Percentiles rank a stretch among this genome's conserved stretches.
phyloP scores from a whole-genome alignment of 768 basidiomycete species.

The Thelephora ganbajun region DNA sequence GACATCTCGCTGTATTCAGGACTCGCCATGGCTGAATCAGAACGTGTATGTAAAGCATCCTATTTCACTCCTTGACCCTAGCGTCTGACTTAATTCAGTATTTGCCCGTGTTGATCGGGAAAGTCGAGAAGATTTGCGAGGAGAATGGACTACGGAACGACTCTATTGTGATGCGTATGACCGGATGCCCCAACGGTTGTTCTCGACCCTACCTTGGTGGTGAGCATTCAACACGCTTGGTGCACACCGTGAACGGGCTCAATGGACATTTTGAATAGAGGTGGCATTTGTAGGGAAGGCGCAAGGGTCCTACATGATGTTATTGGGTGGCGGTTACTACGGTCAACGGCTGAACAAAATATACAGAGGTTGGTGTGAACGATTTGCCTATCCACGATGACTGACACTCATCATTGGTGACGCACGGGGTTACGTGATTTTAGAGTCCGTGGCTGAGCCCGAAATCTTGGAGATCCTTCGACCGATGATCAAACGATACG shows the following conservation, averaged over 20 bases:
- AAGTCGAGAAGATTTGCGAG: conserved; percentile 91
- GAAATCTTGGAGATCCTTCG: conserved; percentile 81
- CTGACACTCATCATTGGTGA: neutral
- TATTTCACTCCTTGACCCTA: conserved; percentile 1
- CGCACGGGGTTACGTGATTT: neutral
- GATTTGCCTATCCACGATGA: neutral
- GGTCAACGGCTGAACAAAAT: conserved; percentile 95
- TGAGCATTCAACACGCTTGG: conserved; percentile 17
- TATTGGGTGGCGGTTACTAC: conserved; percentile 90
- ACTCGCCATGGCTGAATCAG: conserved; percentile 70
- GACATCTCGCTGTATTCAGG: neutral
- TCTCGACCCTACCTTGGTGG: conserved; percentile 88
- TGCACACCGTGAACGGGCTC: neutral
- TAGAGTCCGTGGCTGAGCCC: conserved; percentile 79
- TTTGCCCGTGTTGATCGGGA: conserved; percentile 82
- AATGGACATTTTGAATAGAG: conserved; percentile 31
- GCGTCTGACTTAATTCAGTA: conserved; percentile 35
- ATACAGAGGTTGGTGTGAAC: conserved; percentile 50
- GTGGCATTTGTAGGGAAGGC: conserved; percentile 96
- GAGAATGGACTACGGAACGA: conserved; percentile 88
- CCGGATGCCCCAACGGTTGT: conserved; percentile 90
- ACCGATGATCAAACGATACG: conserved; percentile 93
- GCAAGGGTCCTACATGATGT: conserved; percentile 83
- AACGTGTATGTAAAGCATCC: conserved; percentile 32
- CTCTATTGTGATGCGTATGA: conserved; percentile 97